These are phyloP conservation scores for Moringa oleifera DNA, from an alignment of 345 rosid genomes.

Conservation along the genomic window DNA sequence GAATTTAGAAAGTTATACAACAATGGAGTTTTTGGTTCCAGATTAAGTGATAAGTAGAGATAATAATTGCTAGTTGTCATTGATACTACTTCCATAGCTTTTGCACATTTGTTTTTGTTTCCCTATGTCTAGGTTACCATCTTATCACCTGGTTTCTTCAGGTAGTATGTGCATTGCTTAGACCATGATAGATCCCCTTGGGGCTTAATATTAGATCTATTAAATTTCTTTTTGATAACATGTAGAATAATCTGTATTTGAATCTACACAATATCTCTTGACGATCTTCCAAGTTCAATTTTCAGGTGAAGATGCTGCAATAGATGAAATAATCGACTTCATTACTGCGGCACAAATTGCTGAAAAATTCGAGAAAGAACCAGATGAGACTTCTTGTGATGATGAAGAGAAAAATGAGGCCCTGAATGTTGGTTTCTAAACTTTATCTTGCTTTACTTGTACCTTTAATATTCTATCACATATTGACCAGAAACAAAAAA, in stretches of 20 bases:
- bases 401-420: conserved; percentile 46
- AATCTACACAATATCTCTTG: conserved; percentile 7
- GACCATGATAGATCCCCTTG: no score
- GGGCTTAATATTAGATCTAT: background rate
- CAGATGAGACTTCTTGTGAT: conserved; percentile 24
- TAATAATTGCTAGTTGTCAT: background rate
- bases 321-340: conserved; percentile 75
- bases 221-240: background rate
- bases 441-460: conserved; percentile 3
- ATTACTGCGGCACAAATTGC: conserved; percentile 80
- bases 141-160: no score
- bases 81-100: background rate
- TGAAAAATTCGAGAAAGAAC: conserved; percentile 40
- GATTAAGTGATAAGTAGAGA: background rate
- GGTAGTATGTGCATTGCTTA: no score
- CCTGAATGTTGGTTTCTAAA: conserved; percentile 7
- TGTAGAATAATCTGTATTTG: conserved; percentile 1
- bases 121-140: no score
- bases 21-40: background rate
- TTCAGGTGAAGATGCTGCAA: conserved; percentile 52
- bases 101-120: no score
- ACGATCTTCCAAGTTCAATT: conserved; percentile 15
- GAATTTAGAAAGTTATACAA: background rate
- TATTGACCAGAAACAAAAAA: no score
- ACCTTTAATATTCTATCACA: background rate